Evolutionary conservation across 495 filamentous ascomycete genomes (phyloP).

Genomic region (Bacidia gigantensis): DNA sequence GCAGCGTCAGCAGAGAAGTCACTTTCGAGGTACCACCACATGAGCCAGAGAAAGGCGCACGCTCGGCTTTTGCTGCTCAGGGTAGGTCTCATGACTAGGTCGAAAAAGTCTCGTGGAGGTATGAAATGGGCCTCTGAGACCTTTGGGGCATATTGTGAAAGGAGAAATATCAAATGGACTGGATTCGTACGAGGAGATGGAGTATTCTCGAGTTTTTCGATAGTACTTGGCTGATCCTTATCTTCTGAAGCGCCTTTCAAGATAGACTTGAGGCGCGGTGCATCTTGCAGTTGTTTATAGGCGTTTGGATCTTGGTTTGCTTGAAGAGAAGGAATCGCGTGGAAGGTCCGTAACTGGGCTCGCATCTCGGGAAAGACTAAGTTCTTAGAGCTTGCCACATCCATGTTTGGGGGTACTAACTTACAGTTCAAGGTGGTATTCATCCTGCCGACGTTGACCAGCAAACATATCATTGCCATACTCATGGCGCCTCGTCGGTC

Average conservation of each 20-base stretch:
- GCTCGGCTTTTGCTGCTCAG: constrained; percentile 75
- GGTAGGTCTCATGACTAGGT: constrained; percentile 81
- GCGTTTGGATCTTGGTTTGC: constrained; percentile 88
- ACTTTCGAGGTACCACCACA: constrained; percentile 99
- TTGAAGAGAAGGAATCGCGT: constrained; percentile 92
- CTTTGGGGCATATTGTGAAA: constrained; percentile 80
- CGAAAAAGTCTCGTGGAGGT: constrained; percentile 78
- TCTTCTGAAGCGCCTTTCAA: constrained; percentile 95
- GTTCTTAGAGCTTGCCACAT: too few relatives aligned
- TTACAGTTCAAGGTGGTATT: constrained; percentile 96
- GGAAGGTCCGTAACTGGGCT: constrained; percentile 92
- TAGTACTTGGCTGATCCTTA: constrained; percentile 65
- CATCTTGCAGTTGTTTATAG: constrained; percentile 97
- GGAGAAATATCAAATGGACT: constrained; percentile 91
- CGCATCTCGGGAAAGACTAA: constrained; percentile 99
- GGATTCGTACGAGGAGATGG: constrained; percentile 79
- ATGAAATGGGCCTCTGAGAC: constrained; percentile 89
- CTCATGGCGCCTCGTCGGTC: constrained; percentile 84
- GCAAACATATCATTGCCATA: constrained; percentile 97
- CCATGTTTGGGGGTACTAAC: constrained; percentile 15
- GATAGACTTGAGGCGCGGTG: constrained; percentile 89
- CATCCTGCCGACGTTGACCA: constrained; percentile 97
- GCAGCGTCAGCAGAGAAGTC: constrained; percentile 77
- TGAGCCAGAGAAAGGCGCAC: constrained; percentile 86
- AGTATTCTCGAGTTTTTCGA: constrained; percentile 63